Conservation (phyloP, 1,284 basidiomycete species). For the Mycosarcoma mackinlayi region DNA sequence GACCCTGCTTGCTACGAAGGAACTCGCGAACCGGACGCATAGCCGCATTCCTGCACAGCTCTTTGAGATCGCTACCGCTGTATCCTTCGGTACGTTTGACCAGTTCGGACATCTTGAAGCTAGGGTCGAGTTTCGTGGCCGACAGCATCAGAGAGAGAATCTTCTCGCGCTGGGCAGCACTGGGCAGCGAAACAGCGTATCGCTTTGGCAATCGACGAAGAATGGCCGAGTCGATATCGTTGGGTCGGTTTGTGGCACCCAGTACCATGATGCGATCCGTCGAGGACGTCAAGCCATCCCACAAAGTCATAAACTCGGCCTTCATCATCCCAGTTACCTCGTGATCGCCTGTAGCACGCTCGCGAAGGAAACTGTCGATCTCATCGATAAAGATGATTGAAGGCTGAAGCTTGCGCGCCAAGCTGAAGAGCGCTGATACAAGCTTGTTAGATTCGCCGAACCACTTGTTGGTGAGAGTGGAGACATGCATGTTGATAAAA, state of each 20-base stretch:
- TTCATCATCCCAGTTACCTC: conserved; percentile 99
- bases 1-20: conserved; percentile 59
- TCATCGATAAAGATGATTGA: conserved; percentile 85
- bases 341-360: conserved; percentile 86
- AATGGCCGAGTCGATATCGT: conserved; percentile 95
- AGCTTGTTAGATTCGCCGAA: conserved; percentile 99
- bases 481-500: conserved; percentile 75
- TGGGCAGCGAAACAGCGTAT: conserved; percentile 88
- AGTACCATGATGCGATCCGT: conserved; percentile 86
- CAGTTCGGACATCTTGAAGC: conserved; percentile 77
- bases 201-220: conserved; percentile 96
- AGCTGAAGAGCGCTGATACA: conserved; percentile 80
- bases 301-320: conserved; percentile 99
- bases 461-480: conserved; percentile 76
- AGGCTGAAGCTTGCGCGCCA: conserved; percentile 80
- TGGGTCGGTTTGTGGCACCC: conserved; percentile 93
- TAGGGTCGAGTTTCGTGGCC: conserved; percentile 72
- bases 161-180: conserved; percentile 82
- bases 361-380: conserved; percentile 88
- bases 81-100: conserved; percentile 81
- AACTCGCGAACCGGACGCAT: conserved; percentile 68
- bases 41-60: conserved; percentile 83
- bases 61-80: conserved; percentile 91
- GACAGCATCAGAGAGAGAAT: conserved; percentile 83
- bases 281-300: conserved; percentile 93